Conservation (phyloP, 2,329 filamentous ascomycete species). For the Septoria linicola region DNA sequence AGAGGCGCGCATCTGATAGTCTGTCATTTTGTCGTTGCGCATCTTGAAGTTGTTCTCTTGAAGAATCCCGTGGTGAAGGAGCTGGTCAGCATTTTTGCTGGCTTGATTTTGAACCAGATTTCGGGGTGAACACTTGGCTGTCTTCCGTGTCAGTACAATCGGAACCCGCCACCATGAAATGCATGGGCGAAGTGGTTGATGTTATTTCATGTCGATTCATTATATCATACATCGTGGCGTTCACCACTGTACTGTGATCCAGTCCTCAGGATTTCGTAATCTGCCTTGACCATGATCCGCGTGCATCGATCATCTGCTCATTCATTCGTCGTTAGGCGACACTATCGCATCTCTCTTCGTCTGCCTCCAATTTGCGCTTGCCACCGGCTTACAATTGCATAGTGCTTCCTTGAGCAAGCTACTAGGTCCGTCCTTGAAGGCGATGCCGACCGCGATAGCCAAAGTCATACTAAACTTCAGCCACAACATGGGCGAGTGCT, state of each 20-base stretch:
- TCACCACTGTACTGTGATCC: neutral
- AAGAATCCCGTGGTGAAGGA: too few relatives aligned
- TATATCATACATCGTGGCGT: constrained; percentile 6
- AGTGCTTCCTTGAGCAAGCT: constrained; percentile 37
- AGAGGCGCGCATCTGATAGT: too few relatives aligned
- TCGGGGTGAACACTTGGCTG: too few relatives aligned
- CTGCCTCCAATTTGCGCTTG: constrained; percentile 16
- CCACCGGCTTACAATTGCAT: constrained; percentile 17
- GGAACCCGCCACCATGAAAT: too few relatives aligned
- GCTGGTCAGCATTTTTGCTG: too few relatives aligned
- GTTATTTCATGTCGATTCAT: neutral
- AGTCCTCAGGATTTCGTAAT: neutral
- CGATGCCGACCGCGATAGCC: constrained; percentile 50
- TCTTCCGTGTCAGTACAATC: too few relatives aligned
- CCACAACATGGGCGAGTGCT: constrained; percentile 45
- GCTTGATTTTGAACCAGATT: too few relatives aligned
- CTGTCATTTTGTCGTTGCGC: too few relatives aligned
- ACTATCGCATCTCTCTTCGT: constrained; percentile 14
- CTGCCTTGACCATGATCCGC: neutral
- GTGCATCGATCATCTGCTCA: neutral
- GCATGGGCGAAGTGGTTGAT: too few relatives aligned
- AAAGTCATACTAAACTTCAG: constrained; percentile 50
- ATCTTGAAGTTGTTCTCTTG: too few relatives aligned
- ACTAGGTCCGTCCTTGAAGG: constrained; percentile 48
- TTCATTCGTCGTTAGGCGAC: constrained; percentile 12